These are phyloP conservation scores for Aaosphaeria arxii DNA, from an alignment of 2,329 filamentous ascomycete species.

Conservation along the genomic window DNA sequence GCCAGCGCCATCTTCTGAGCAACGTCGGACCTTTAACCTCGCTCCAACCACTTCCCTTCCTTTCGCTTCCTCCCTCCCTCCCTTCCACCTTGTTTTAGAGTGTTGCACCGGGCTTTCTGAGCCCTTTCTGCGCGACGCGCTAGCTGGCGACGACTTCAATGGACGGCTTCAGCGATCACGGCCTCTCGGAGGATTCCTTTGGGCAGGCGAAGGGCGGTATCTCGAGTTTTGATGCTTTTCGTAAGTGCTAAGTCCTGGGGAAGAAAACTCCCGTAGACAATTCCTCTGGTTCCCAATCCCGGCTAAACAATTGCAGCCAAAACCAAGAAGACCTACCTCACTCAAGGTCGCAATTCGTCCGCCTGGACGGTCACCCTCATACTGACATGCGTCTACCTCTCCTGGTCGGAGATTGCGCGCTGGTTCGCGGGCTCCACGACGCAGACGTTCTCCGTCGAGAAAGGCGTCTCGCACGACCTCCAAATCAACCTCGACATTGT, in stretches of 20 bases:
- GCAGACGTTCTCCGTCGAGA: constrained; percentile 91
- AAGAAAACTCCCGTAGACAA: no score
- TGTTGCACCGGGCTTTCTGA: constrained; percentile 1
- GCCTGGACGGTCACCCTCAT: constrained; percentile 89
- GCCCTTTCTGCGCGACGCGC: constrained; percentile 2
- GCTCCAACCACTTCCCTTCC: constrained; percentile 5
- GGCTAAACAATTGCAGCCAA: constrained; percentile 61
- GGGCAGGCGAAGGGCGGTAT: constrained; percentile 63
- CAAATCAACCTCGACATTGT: constrained; percentile 97
- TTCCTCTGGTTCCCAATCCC: no score
- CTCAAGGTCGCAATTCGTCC: constrained; percentile 78
- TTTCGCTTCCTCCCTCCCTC: neutral
- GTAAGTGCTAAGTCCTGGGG: constrained; percentile 53
- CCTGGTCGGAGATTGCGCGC: constrained; percentile 71
- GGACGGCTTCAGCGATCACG: constrained; percentile 71
- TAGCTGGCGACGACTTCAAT: constrained; percentile 44
- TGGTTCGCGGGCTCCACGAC: constrained; percentile 85
- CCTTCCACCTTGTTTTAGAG: neutral
- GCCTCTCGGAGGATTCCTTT: constrained; percentile 76
- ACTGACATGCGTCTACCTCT: constrained; percentile 69
- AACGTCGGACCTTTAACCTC: constrained; percentile 1
- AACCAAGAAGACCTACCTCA: constrained; percentile 90
- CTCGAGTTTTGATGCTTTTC: constrained; percentile 94
- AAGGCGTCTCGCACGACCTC: constrained; percentile 79
- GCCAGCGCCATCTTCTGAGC: constrained; percentile 13